Conservation (phyloP, 169 alveolate genomes). For the Cyclospora cayetanensis region DNA sequence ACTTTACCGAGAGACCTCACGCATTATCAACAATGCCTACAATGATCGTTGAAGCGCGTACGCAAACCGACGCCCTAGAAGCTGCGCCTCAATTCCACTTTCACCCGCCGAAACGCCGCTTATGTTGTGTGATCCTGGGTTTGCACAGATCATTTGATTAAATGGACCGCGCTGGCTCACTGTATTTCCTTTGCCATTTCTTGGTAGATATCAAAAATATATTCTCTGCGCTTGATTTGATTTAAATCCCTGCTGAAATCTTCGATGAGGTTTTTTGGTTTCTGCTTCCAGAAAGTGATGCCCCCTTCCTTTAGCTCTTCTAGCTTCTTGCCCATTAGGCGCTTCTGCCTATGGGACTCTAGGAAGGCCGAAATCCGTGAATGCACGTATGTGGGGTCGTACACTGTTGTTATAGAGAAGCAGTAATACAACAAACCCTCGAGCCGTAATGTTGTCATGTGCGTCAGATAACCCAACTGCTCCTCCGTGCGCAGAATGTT, state of each 20-base stretch:
- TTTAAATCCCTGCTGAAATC: not conserved
- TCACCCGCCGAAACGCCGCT: not conserved
- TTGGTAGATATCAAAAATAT: constrained; percentile 36
- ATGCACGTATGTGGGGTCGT: constrained; percentile 3
- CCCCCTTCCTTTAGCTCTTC: not conserved
- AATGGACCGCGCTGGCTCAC: not conserved
- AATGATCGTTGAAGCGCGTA: not conserved
- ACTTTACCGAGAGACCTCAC: not conserved
- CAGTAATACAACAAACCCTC: not conserved
- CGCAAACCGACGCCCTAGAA: not conserved
- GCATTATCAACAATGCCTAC: not conserved
- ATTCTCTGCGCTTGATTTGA: not conserved
- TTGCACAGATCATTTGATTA: not conserved
- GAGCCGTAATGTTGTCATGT: not conserved
- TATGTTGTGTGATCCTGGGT: not conserved
- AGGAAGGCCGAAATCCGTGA: not conserved
- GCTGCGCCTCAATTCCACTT: not conserved
- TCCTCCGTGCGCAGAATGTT: constrained; percentile 17
- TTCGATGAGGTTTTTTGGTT: constrained; percentile 17
- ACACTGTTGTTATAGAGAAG: not conserved
- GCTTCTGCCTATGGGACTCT: not conserved
- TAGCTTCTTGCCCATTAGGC: not conserved
- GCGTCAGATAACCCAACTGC: constrained; percentile 43
- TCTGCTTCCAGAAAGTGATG: not conserved
- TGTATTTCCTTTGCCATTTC: constrained; percentile 23